These are phyloP conservation scores for Asterophora lycoperdoides DNA, from an alignment of 768 basidiomycete species.

Conservation along the genomic window DNA sequence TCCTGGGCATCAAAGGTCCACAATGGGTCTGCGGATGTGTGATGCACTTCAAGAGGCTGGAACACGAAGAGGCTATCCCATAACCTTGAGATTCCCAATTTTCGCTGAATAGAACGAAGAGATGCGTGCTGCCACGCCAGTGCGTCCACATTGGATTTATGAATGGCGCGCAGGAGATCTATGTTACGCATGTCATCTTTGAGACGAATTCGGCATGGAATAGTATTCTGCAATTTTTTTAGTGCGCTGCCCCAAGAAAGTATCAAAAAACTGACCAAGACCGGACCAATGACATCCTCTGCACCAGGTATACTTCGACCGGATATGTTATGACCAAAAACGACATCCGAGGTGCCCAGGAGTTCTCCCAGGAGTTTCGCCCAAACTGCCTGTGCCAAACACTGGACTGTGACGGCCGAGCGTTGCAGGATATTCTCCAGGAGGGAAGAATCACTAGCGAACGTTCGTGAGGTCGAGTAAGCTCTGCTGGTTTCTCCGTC, in stretches of 20 bases:
- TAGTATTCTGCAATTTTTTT: constrained; percentile 33
- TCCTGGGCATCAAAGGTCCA: constrained; percentile 24
- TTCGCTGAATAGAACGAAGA: constrained; percentile 37
- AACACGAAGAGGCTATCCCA: constrained; percentile 45
- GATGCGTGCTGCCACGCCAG: constrained; percentile 43
- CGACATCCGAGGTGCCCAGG: constrained; percentile 33
- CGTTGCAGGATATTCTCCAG: constrained; percentile 17
- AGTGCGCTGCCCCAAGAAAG: background rate
- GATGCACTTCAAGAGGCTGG: constrained; percentile 26
- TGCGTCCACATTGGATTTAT: constrained; percentile 33
- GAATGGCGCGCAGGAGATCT: constrained; percentile 33
- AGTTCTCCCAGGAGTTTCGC: constrained; percentile 25
- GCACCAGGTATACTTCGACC: constrained; percentile 37
- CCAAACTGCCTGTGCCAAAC: constrained; percentile 30
- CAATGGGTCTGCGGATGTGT: constrained; percentile 20
- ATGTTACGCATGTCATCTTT: constrained; percentile 21
- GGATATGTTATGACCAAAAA: constrained; percentile 45
- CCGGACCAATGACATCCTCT: constrained; percentile 43
- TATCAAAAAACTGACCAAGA: constrained; percentile 32
- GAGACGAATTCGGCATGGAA: constrained; percentile 40
- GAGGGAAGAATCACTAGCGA: constrained; percentile 9
- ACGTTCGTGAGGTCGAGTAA: constrained; percentile 11
- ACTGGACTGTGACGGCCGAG: constrained; percentile 30
- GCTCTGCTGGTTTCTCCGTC: background rate
- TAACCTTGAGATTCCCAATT: constrained; percentile 24